These are phyloP conservation scores for Panicum hallii DNA, from an alignment of 202 grass and related monocot species.

Conservation along the genomic window DNA sequence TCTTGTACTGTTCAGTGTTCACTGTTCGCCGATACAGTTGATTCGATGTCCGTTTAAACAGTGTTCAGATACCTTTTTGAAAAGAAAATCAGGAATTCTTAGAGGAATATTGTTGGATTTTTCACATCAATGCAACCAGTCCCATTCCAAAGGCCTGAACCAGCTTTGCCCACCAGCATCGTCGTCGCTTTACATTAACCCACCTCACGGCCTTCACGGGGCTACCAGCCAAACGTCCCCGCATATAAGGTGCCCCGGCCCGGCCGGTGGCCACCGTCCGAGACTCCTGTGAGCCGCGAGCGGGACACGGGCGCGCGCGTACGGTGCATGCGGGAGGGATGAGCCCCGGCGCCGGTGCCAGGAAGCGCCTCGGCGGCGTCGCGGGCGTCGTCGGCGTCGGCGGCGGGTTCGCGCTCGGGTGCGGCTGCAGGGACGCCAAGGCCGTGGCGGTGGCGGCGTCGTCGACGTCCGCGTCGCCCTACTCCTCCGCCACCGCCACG, in stretches of 20 bases:
- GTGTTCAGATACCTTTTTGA: background rate
- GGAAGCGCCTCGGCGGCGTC: constrained; percentile 47
- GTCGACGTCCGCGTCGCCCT: constrained; percentile 32
- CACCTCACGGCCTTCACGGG: constrained; percentile 20
- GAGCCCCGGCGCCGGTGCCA: constrained; percentile 36
- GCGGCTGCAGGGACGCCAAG: constrained; percentile 74
- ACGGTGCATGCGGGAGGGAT: background rate
- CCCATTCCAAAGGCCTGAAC: background rate
- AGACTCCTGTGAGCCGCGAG: constrained; percentile 30
- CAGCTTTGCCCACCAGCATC: background rate
- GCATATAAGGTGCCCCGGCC: constrained; percentile 29
- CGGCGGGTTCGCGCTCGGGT: constrained; percentile 54
- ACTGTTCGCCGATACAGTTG: background rate
- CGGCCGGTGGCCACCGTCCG: constrained; percentile 28
- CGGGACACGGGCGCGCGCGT: background rate
- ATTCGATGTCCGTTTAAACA: background rate
- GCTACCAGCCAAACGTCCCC: background rate
- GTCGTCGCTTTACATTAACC: constrained; percentile 37
- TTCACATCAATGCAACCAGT: background rate
- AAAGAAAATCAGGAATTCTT: background rate
- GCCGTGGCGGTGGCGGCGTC: constrained; percentile 55
- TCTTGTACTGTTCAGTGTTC: background rate
- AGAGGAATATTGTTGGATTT: background rate
- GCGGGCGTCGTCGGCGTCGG: background rate
- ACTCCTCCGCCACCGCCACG: constrained; percentile 35